Evolutionary conservation across 2,329 filamentous ascomycete genomes (phyloP), one percentile per base, ranked within the genome.

Genomic region (Colletotrichum musicola): DNA sequence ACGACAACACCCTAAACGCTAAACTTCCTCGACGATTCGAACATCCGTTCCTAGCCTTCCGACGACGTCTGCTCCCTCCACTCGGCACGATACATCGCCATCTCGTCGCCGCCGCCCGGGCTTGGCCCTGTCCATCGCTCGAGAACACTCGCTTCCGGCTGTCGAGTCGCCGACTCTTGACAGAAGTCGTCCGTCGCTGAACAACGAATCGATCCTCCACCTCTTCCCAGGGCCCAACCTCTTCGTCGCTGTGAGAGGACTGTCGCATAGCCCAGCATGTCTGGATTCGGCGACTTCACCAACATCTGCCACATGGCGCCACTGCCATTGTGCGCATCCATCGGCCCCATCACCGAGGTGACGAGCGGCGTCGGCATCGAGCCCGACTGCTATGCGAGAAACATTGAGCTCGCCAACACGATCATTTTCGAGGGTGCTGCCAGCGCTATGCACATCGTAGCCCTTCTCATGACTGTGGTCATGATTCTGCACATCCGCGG

Each of bases 401-500:
- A 96, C 76, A 95, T 99, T 80, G 95, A 98, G 81, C 82, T 98
- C 73, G 96, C 95, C 74, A 99, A 99, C 83, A 99, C 96, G 47
- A 95, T 98, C 83, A 99, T 99, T 77, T 99, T 99, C 79, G 91
- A 98, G 82, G 93, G 91, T 77, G 96, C 95, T 30, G 90, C 94
- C 22, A 93, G 93, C 71, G 94, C 95, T 77, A 93, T 96, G 83
- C 96, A 99, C 81, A 98, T 99, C 73, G 84, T 92, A 65, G 93
- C 95, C 14, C 85, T 99, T 68, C 84, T 90, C 74, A 98, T 99
- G 95, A 97, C 94, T 4, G 92, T 95, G 9, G 92, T 97, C 76
- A 99, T 99, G 96, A 94, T 99, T 71, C 86, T 99, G 72, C 96
- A 99, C 80, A 93, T 99, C 71, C 89, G 96, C 75, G 95, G 93